Base-by-base conservation (phyloP, 768 basidiomycete genomes). In the Clitopilus hobsonii region DNA sequence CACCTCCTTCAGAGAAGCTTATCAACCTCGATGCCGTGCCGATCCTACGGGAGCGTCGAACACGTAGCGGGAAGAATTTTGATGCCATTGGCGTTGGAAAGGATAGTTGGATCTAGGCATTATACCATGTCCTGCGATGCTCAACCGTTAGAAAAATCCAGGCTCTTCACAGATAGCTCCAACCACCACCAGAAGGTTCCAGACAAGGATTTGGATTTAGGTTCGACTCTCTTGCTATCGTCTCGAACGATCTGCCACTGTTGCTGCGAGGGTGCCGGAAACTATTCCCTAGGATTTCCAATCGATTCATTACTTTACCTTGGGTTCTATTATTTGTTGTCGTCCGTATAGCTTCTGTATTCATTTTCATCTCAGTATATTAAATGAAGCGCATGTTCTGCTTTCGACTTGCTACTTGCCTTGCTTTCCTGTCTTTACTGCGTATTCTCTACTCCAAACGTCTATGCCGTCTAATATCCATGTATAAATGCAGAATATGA, bases 51-150 rank as follows among this genome's bases (percentile, higher is more conserved):
- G 89, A 91, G 71, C 73, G 90, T 56, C 80, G 85, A 57, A 88
- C 88, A n/a, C 75, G 90, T 55, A 91, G 89, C 60, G 90, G 90
- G 51, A 91, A 89, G 73, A 87, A 82, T 69, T 92, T 92, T 58
- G 90, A 91, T 63, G 89, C 84, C 41, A 87, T 89, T 63, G 82
- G 86, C 18, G 77, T 85, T n/a, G 87, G 87, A 54, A 85, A 86
- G 65, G 85, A 89, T 32, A 79, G 80, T 38, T 91, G 89, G 89
- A 83, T 90, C 53, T 88, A 79, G 75, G 60, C 55, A 80, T 82
- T 70, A 67, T 82, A 74, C n/a, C 52, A 51, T 51, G 65, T 66
- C 61, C 58, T 60, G n/a, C 58, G 51, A 54, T 55, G 60, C 69
- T 60, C 66, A 74, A 74, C 85, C 75, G 84, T 81, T 71, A 70